Base-by-base conservation (phyloP, 352 stramenopile species). In the Vaucheria bursata region DNA sequence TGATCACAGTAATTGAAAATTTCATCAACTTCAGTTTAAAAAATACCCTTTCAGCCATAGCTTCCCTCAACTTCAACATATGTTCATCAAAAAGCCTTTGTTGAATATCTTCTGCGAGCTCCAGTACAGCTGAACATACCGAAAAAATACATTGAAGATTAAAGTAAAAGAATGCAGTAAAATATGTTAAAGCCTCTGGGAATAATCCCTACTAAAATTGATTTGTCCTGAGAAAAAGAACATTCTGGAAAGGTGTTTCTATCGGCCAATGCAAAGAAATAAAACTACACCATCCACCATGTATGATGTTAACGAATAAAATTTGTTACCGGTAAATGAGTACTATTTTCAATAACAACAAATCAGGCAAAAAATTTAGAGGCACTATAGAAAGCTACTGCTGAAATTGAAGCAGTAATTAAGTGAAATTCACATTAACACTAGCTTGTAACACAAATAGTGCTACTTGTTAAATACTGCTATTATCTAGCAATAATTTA, bases 41-140 rank as follows among this genome's bases (percentile, higher is more conserved):
- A 59, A 12, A 18, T 59, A 68, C 76, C 70, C 75, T 79, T 65
- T 81, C 75, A 40, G 71, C 71, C 76, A 81, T 81, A 31, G 74
- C 74, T 50, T 82, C 77, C 53, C 74, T 74, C 36, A 82, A 67
- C 71, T 75, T 79, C 18, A 53, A 25, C 71, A 82, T 82, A 73
- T 82, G 77, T 66, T 80, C 77, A 4, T 82, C 77, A 70, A 82
- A 82, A 64, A 80, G 65, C 2, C 12, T 38, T 38, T 72, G 18
- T 38, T 79, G 50, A 38, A 37, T 66, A 68, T 82, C 71, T 73
- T 82, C 71, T 12, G 65, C 66, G 12, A 1, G 67, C 18, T 73
- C 31, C 2, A 73, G 67, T 25, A 73, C 31, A 65, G n/a, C 31
- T 67, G 36, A n/a, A 65, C 12, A 53, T n/a, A n/a, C 45, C 45